Base-by-base conservation (phyloP, 2,329 filamentous ascomycete species). In the Akanthomyces muscarius region DNA sequence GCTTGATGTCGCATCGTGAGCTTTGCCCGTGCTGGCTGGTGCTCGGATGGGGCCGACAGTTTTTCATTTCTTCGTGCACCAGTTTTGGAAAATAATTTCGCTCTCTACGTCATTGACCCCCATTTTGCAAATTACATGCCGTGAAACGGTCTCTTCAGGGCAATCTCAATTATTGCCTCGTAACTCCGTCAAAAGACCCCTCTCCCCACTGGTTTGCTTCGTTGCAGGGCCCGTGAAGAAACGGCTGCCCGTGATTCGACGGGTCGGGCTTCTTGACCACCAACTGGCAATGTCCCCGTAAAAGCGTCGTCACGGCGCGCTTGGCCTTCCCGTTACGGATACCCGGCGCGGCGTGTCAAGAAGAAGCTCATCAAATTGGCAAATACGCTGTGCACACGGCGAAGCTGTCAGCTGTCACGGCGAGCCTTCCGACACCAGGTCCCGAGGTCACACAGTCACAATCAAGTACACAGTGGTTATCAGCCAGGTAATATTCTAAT, bases 171-270 rank as follows among this genome's bases (percentile, higher is more conserved):
- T 25, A 28, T 30, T 30, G 28, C 28, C 23, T 51, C 28, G 48
- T 1, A 51, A 18, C 28, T 51, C 48, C 7, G 16, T 53, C 28
- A 38, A 11, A 51, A 33, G 6, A n/a, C n/a, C 38, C 38, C 38
- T 10, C 36, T 38, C 10, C 36, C 36, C 8, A 3, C 5, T 5
- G 5, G 33, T 36, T 58, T 44, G 28, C 16, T 16, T 58, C 18
- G 11, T n/a, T 25, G 41, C 25, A 7, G 13, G 11, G 28, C 47
- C 47, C 48, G 48, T 60, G 48, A 60, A 36, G 38, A 21, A 14
- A 44, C 30, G 47, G 36, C 47, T 21, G 47, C 25, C 18, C 38
- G 33, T 61, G 57, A 61, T 45, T 52, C 47, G 57, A 60, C 42
- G 42, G 42, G 55, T n/a, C 42, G 38, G n/a, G 33, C 33, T 36